Conservation (phyloP, 768 basidiomycete species). For the Russula sp. region DNA sequence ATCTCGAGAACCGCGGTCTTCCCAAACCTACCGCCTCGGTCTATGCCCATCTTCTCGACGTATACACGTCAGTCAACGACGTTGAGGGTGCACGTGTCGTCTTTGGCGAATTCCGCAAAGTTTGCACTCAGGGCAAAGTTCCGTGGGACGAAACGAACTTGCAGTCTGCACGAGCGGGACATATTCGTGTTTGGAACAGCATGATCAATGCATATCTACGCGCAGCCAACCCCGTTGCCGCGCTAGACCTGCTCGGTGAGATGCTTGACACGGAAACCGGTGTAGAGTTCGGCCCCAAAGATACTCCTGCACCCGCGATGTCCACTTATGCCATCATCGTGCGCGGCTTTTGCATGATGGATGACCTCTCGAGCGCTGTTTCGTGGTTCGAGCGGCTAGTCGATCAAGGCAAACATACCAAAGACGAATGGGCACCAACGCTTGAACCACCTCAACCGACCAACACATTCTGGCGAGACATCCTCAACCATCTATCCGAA, state of each 20-base stretch:
- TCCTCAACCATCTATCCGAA: slow-evolving; percentile 52
- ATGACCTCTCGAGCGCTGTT: slow-evolving; percentile 58
- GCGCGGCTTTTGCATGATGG: slow-evolving; percentile 53
- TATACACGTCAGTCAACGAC: slow-evolving; percentile 49
- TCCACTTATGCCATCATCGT: slow-evolving; percentile 63
- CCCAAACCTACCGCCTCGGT: slow-evolving; percentile 32
- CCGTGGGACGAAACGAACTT: slow-evolving; percentile 28
- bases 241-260: slow-evolving; percentile 56
- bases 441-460: slow-evolving; percentile 47
- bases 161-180: slow-evolving; percentile 27
- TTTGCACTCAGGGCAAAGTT: slow-evolving; percentile 37
- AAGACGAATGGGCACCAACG: slow-evolving; percentile 39
- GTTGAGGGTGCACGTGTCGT: slow-evolving; percentile 48
- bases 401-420: slow-evolving; percentile 33
- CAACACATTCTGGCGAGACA: slow-evolving; percentile 46
- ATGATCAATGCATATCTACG: slow-evolving; percentile 75
- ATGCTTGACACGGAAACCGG: slow-evolving; percentile 53
- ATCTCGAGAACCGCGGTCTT: slow-evolving; percentile 45
- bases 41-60: slow-evolving; percentile 53
- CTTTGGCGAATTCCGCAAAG: slow-evolving; percentile 52
- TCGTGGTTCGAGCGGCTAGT: slow-evolving; percentile 69
- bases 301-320: slow-evolving; percentile 51
- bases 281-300: slow-evolving; percentile 31
- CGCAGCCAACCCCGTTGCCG: slow-evolving; percentile 54
- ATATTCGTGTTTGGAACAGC: slow-evolving; percentile 58